These are phyloP conservation scores for Naganishia sp. DNA, from an alignment of 1,284 basidiomycete species.

Conservation along the genomic window DNA sequence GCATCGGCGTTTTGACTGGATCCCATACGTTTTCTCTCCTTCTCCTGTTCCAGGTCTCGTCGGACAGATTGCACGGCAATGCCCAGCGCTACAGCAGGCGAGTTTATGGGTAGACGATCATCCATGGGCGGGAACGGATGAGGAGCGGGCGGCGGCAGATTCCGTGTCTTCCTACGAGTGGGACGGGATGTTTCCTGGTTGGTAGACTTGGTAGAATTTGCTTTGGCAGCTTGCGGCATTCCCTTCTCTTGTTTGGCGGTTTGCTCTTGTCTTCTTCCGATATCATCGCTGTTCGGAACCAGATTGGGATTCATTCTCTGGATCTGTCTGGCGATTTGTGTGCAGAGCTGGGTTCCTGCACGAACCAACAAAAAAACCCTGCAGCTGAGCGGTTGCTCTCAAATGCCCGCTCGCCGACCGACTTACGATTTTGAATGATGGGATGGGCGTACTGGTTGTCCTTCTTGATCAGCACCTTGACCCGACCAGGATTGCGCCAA, in stretches of 20 bases:
- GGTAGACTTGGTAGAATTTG: constrained; percentile 34
- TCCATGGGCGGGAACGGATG: constrained; percentile 46
- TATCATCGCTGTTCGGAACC: constrained; percentile 59
- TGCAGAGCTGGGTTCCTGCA: constrained; percentile 78
- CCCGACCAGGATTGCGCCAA: constrained; percentile 93
- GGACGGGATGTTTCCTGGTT: constrained; percentile 16
- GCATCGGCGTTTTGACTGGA: constrained; percentile 28
- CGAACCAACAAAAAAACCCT: too few relatives aligned
- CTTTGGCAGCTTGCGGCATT: constrained; percentile 29
- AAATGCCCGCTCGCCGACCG: too few relatives aligned
- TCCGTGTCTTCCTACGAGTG: constrained; percentile 35
- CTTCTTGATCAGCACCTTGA: constrained; percentile 85
- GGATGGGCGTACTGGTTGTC: constrained; percentile 73
- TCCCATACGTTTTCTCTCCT: constrained; percentile 52
- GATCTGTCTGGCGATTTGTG: constrained; percentile 72
- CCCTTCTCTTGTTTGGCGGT: constrained; percentile 3
- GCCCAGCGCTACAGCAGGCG: constrained; percentile 48
- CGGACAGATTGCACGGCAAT: constrained; percentile 50
- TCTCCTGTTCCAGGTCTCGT: constrained; percentile 51
- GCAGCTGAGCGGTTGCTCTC: background rate
- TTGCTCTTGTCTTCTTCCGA: background rate
- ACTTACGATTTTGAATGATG: constrained; percentile 76
- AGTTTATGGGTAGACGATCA: constrained; percentile 51
- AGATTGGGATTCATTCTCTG: constrained; percentile 71
- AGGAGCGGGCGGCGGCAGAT: constrained; percentile 45